Conservation (phyloP, 176 grass and related monocot genomes). For the Luzula sylvatica region DNA sequence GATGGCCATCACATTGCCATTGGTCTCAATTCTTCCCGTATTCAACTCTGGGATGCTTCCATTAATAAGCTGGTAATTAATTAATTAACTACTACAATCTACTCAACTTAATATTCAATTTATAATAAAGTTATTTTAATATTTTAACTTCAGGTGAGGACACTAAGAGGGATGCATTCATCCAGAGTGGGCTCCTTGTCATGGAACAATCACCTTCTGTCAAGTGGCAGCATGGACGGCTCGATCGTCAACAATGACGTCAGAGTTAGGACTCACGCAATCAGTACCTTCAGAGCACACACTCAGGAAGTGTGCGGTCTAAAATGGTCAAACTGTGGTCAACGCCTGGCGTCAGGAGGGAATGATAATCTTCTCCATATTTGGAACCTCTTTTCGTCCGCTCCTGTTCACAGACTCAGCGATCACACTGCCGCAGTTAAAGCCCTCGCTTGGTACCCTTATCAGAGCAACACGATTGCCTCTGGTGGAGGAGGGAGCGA, state of each 20-base stretch:
- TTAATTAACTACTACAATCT: no score
- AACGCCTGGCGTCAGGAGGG: background rate
- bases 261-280: background rate
- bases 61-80: constrained; percentile 28
- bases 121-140: no score
- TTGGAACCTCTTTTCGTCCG: no score
- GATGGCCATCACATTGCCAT: constrained; percentile 36
- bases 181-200: background rate
- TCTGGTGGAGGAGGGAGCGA: constrained; percentile 43
- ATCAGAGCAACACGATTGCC: constrained; percentile 48
- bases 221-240: background rate
- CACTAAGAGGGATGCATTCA: background rate
- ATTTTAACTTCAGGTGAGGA: background rate
- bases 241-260: background rate
- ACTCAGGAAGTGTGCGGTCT: no score
- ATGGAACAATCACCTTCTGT: background rate
- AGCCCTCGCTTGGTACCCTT: constrained; percentile 58
- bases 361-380: background rate
- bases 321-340: no score
- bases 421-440: constrained; percentile 40
- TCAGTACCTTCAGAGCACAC: background rate
- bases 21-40: constrained; percentile 36
- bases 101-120: no score
- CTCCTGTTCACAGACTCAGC: no score
- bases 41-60: constrained; percentile 31